phyloP scores from a whole-genome alignment of 1,284 basidiomycete species.

The Xerocomus minutiporus region DNA sequence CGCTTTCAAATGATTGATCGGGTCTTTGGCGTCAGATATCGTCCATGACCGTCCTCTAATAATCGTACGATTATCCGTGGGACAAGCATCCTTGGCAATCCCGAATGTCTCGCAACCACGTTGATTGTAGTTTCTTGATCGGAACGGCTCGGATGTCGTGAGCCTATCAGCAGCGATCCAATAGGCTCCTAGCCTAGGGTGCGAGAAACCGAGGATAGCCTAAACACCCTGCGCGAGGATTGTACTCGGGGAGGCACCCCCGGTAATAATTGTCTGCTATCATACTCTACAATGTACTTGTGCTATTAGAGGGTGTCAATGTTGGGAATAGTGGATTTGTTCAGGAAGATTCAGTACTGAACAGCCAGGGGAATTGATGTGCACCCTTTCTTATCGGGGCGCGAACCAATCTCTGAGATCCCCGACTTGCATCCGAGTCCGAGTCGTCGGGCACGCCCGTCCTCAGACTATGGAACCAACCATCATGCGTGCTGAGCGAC shows the following conservation, averaged over 20 bases:
- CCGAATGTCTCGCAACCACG: background rate
- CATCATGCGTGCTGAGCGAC: conserved; percentile 4
- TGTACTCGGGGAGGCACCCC: no score
- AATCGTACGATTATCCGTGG: background rate
- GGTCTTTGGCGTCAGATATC: no score
- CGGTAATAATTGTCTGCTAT: background rate
- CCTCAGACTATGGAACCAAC: conserved; percentile 16
- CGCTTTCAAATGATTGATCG: no score
- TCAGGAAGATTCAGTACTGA: conserved; percentile 16
- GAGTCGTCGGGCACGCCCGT: conserved; percentile 2
- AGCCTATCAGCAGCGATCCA: no score
- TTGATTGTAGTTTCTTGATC: background rate
- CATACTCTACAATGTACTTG: background rate
- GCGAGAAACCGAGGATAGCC: background rate
- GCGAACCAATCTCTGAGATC: conserved; percentile 10
- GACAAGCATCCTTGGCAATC: background rate
- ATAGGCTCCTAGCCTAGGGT: background rate
- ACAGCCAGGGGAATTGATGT: conserved; percentile 13
- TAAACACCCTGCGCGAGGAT: no score
- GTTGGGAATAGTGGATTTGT: background rate
- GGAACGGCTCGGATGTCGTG: background rate
- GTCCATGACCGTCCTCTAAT: no score
- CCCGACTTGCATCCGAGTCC: conserved; percentile 19
- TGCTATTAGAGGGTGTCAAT: background rate
- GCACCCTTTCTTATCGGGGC: conserved; percentile 1